Percentiles rank a stretch among this genome's conserved stretches.
phyloP scores from a whole-genome alignment of 1,284 basidiomycete genomes.

The Limonomyces culmigenus region DNA sequence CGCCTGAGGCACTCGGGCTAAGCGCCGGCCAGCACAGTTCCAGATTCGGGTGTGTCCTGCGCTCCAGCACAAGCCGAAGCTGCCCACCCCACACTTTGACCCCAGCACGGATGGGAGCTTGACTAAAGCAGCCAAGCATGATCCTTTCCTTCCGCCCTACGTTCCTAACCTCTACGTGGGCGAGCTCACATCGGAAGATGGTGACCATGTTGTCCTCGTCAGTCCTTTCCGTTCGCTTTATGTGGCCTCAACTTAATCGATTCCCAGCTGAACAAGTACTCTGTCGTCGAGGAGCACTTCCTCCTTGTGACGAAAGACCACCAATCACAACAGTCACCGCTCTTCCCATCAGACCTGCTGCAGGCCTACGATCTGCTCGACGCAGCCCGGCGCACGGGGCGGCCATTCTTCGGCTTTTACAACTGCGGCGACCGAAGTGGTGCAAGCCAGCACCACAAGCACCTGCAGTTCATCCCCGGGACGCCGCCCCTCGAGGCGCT shows the following conservation, averaged over 20 bases:
- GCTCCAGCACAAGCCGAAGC: slow-evolving; percentile 54
- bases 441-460: slow-evolving; percentile 78
- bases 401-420: slow-evolving; percentile 64
- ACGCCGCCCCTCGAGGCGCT: slow-evolving; percentile 63
- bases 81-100: slow-evolving; percentile 28
- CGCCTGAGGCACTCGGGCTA: slow-evolving; percentile 2
- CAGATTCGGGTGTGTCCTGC: slow-evolving; percentile 71
- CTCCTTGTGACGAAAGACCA: slow-evolving; percentile 69
- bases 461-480: slow-evolving; percentile 65
- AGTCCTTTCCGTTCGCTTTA: slow-evolving; percentile 12
- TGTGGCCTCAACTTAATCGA: not conserved
- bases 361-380: slow-evolving; percentile 53
- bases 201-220: slow-evolving; percentile 61
- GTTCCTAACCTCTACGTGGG: slow-evolving; percentile 56
- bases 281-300: slow-evolving; percentile 71
- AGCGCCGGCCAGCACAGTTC: slow-evolving; percentile 31
- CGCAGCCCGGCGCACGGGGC: slow-evolving; percentile 44
- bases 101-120: slow-evolving; percentile 12
- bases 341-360: slow-evolving; percentile 62
- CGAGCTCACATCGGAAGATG: slow-evolving; percentile 45
- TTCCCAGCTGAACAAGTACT: slow-evolving; percentile 65
- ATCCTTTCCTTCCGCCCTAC: slow-evolving; percentile 76
- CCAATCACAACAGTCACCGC: slow-evolving; percentile 58
- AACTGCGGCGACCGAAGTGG: slow-evolving; percentile 75
- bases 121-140: slow-evolving; percentile 21